These are phyloP conservation scores for Cyclaneusma minus DNA, from an alignment of 2,329 filamentous ascomycete genomes.

Conservation along the genomic window DNA sequence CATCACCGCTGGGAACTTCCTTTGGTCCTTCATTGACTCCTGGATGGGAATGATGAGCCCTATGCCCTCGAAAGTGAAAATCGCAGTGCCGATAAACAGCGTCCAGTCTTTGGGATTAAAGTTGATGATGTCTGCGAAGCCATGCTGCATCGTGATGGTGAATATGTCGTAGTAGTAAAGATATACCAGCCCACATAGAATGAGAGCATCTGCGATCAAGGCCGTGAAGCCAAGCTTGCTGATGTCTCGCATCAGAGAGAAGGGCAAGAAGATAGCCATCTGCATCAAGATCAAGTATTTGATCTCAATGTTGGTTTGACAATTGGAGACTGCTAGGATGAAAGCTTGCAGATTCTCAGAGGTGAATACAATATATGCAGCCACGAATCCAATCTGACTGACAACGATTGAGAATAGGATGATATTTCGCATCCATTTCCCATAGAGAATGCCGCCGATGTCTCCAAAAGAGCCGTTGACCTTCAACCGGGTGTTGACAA, in stretches of 20 bases:
- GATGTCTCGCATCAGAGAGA: constrained; percentile 89
- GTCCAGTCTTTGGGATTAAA: constrained; percentile 94
- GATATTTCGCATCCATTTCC: constrained; percentile 72
- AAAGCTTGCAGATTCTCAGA: constrained; percentile 93
- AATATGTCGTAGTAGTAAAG: constrained; percentile 90
- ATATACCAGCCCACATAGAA: constrained; percentile 80
- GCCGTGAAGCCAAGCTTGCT: constrained; percentile 94
- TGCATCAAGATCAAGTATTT: constrained; percentile 87
- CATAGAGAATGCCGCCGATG: constrained; percentile 84
- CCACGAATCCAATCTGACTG: constrained; percentile 88
- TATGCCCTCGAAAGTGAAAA: constrained; percentile 97
- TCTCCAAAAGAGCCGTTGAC: constrained; percentile 95
- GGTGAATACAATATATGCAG: constrained; percentile 93
- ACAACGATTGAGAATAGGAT: constrained; percentile 89
- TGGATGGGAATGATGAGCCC: constrained; percentile 97
- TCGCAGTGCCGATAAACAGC: constrained; percentile 93
- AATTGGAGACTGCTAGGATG: constrained; percentile 78
- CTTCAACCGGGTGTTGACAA: constrained; percentile 72
- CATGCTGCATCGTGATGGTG: constrained; percentile 58
- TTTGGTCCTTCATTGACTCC: constrained; percentile 83
- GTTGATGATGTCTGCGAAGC: constrained; percentile 69
- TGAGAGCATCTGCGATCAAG: constrained; percentile 85
- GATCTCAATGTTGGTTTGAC: constrained; percentile 72
- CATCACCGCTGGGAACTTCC: constrained; percentile 81
- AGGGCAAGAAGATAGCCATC: constrained; percentile 85